Percentiles rank a stretch among this genome's conserved stretches.
These are phyloP conservation scores for Floccularia luteovirens DNA, from an alignment of 768 basidiomycete genomes.

Conservation along the genomic window DNA sequence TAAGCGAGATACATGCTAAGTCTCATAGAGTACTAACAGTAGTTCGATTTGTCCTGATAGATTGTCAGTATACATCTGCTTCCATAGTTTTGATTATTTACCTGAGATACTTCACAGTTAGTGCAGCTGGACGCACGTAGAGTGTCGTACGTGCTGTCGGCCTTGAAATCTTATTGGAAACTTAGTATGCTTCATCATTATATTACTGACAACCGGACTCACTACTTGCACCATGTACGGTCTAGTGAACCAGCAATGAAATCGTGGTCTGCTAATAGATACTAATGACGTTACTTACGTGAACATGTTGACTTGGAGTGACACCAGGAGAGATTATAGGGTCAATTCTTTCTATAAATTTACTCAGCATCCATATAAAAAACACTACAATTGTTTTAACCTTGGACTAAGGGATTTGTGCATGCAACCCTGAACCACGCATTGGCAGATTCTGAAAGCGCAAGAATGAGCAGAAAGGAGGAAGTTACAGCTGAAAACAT, in stretches of 20 bases:
- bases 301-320: constrained; percentile 30
- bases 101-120: constrained; percentile 26
- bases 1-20: background rate
- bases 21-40: constrained; percentile 18
- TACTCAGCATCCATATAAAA: background rate
- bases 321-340: constrained; percentile 26
- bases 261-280: too few relatives aligned
- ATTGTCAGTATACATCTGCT: background rate
- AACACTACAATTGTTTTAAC: constrained; percentile 12
- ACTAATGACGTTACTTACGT: constrained; percentile 21
- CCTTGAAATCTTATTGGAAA: constrained; percentile 19
- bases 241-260: constrained; percentile 12
- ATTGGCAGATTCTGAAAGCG: constrained; percentile 7
- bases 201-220: constrained; percentile 2
- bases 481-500: background rate
- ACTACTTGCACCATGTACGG: constrained; percentile 31
- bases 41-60: constrained; percentile 28
- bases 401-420: constrained; percentile 29
- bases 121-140: constrained; percentile 29
- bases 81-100: constrained; percentile 2
- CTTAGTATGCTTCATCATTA: background rate
- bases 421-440: constrained; percentile 37
- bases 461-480: background rate
- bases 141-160: constrained; percentile 23
- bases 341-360: constrained; percentile 24